Conservation (phyloP, 805 yeast genomes). For the Monosporozyma servazzii region DNA sequence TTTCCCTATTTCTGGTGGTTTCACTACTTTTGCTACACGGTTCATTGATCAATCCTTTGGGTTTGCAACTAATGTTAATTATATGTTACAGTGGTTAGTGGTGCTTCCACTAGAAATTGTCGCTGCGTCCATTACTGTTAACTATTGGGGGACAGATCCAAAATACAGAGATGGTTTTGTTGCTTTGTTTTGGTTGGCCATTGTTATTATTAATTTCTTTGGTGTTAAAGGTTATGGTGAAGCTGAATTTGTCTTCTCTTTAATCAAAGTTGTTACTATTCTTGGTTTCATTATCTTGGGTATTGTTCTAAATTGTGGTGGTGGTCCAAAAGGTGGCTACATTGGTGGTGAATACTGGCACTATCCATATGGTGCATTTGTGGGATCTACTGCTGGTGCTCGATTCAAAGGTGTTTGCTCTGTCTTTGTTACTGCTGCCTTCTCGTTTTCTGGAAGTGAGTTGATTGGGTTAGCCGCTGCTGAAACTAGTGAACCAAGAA, state of each 20-base stretch:
- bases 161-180: constrained; percentile 43
- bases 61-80: constrained; percentile 53
- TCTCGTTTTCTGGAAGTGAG: constrained; percentile 47
- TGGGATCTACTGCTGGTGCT: constrained; percentile 31
- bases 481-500: constrained; percentile 40
- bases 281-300: constrained; percentile 40
- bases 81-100: constrained; percentile 44
- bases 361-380: constrained; percentile 49
- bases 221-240: constrained; percentile 50
- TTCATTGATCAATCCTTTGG: constrained; percentile 56
- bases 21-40: constrained; percentile 50
- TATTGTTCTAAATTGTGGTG: constrained; percentile 43
- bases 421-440: constrained; percentile 69
- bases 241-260: constrained; percentile 42
- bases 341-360: constrained; percentile 45
- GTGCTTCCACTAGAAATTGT: constrained; percentile 44
- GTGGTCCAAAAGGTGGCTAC: constrained; percentile 42
- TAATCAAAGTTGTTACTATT: constrained; percentile 41
- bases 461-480: constrained; percentile 44
- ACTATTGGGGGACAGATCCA: constrained; percentile 39
- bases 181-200: constrained; percentile 40
- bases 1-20: constrained; percentile 57
- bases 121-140: constrained; percentile 46
- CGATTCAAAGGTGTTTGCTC: constrained; percentile 57
- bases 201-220: constrained; percentile 41